These are phyloP conservation scores for Trametes meyenii DNA, from an alignment of 768 basidiomycete genomes.

Conservation along the genomic window DNA sequence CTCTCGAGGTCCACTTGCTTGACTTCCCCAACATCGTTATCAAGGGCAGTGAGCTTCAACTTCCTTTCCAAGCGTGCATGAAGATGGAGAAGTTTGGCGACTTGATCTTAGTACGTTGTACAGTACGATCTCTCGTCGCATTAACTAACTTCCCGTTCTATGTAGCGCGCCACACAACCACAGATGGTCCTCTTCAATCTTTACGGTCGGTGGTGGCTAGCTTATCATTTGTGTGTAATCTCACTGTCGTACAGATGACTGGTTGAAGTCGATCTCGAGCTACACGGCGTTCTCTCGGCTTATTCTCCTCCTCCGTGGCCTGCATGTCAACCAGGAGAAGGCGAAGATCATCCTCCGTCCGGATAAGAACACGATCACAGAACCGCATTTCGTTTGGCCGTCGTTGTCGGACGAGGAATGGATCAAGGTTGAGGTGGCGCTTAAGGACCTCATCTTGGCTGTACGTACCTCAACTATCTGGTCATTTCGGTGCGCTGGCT, in stretches of 20 bases:
- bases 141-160: constrained; percentile 13
- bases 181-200: constrained; percentile 99
- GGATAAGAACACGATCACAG: constrained; percentile 95
- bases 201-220: constrained; percentile 50
- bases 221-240: background rate
- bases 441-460: constrained; percentile 95
- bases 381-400: constrained; percentile 98
- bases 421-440: constrained; percentile 98
- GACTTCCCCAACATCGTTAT: constrained; percentile 99
- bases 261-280: constrained; percentile 98
- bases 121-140: background rate
- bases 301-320: constrained; percentile 93
- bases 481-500: background rate
- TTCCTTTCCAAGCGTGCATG: constrained; percentile 99
- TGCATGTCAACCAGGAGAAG: constrained; percentile 99
- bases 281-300: constrained; percentile 99
- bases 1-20: constrained; percentile 95
- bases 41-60: constrained; percentile 96
- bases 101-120: constrained; percentile 70
- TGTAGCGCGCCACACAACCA: constrained; percentile 90
- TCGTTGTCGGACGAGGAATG: constrained; percentile 92
- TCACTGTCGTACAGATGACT: constrained; percentile 59
- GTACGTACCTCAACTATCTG: constrained; percentile 41
- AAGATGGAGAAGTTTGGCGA: constrained; percentile 99
- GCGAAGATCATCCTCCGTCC: constrained; percentile 98